Percentiles rank a stretch among this genome's conserved stretches.
Conservation (phyloP, 2,329 filamentous ascomycete genomes). For the Beauveria sp. region DNA sequence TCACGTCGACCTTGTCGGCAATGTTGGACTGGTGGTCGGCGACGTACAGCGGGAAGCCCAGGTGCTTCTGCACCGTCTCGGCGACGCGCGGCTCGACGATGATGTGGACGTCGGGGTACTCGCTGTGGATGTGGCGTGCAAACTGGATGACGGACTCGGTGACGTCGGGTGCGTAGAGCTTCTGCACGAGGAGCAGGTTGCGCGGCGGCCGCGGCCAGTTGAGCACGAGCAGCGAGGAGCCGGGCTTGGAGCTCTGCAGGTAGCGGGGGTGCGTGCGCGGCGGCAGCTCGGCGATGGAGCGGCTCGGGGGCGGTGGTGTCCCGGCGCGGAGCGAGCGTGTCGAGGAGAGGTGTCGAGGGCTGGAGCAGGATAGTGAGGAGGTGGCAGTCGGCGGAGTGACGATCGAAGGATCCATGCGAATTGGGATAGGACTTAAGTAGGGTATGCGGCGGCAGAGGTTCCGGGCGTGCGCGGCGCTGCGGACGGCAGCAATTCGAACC, state of each 20-base stretch:
- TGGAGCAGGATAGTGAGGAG: not conserved
- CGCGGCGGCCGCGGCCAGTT: slow-evolving; percentile 47
- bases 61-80: slow-evolving; percentile 56
- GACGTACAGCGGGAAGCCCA: slow-evolving; percentile 69
- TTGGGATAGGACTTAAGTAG: not conserved
- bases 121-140: slow-evolving; percentile 64
- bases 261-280: slow-evolving; percentile 28
- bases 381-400: not conserved
- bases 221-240: slow-evolving; percentile 46
- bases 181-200: slow-evolving; percentile 52
- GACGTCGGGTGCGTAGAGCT: slow-evolving; percentile 48
- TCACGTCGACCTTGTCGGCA: slow-evolving; percentile 76
- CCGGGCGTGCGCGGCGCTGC: not conserved
- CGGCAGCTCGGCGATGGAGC: slow-evolving; percentile 27
- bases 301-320: slow-evolving; percentile 15
- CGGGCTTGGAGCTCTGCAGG: slow-evolving; percentile 33
- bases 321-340: not conserved
- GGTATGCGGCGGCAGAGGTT: not conserved
- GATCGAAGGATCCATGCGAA: no score
- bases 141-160: slow-evolving; percentile 45
- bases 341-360: not conserved
- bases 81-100: slow-evolving; percentile 77
- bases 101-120: slow-evolving; percentile 74
- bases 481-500: not conserved
- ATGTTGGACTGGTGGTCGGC: slow-evolving; percentile 44